Evolutionary conservation across 2,329 filamentous ascomycete species (phyloP).

Genomic region (Graphilbum ipis-grandicollis): DNA sequence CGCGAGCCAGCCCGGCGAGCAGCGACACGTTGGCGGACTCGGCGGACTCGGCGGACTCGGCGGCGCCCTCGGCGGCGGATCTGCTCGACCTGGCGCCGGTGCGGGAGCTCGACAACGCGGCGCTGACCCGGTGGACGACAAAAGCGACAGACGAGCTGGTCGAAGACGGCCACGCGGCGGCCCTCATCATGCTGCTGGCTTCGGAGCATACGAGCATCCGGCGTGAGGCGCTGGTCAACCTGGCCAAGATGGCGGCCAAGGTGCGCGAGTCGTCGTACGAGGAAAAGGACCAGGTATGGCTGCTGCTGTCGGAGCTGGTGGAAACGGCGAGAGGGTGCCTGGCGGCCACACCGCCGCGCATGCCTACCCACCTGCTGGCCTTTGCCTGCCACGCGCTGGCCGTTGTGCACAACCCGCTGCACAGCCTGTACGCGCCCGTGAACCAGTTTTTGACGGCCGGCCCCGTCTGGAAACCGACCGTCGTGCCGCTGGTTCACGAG

Average conservation of each 20-base stretch:
- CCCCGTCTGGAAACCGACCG: conserved; percentile 58
- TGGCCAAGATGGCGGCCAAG: conserved; percentile 46
- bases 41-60: too few relatives aligned
- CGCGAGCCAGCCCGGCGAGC: too few relatives aligned
- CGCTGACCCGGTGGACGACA: conserved; percentile 47
- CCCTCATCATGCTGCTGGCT: conserved; percentile 57
- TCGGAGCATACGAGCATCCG: conserved; percentile 62
- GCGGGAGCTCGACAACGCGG: conserved; percentile 30
- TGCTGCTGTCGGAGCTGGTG: conserved; percentile 62
- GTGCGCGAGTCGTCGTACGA: conserved; percentile 52
- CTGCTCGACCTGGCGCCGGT: conserved; percentile 31
- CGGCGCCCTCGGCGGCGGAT: conserved; percentile 26
- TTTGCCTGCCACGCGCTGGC: conserved; percentile 56
- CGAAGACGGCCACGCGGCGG: conserved; percentile 56
- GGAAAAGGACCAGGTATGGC: conserved; percentile 61
- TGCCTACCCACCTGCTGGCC: conserved; percentile 59
- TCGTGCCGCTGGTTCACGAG: conserved; percentile 51
- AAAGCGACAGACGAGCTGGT: conserved; percentile 66
- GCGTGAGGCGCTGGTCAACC: conserved; percentile 54
- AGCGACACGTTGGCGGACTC: too few relatives aligned
- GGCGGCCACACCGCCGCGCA: conserved; percentile 24
- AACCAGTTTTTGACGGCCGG: conserved; percentile 68
- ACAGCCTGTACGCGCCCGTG: conserved; percentile 71
- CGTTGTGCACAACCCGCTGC: conserved; percentile 59
- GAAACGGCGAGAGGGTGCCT: conserved; percentile 48